Conservation (phyloP, 2,329 filamentous ascomycete species). For the Whalleya microplaca region DNA sequence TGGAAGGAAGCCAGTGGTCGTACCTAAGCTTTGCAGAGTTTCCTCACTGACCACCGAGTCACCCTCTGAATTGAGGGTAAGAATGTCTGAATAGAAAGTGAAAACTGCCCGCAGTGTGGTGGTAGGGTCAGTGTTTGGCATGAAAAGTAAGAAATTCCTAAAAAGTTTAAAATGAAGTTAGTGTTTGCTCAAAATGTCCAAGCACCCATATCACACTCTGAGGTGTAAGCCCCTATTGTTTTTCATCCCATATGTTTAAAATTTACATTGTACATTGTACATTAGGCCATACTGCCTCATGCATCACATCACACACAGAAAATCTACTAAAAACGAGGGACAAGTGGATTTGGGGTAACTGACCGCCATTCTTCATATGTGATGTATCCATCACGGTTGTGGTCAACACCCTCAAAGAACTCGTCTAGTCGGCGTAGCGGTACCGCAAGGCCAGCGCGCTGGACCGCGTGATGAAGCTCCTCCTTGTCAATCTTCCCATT, state of each 20-base stretch:
- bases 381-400: conserved; percentile 85
- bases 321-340: not conserved
- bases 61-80: conserved; percentile 89
- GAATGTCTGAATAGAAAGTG: conserved; percentile 87
- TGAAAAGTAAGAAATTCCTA: conserved; percentile 93
- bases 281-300: not conserved
- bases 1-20: conserved; percentile 64
- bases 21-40: conserved; percentile 93
- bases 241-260: not conserved
- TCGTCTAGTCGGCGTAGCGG: conserved; percentile 75
- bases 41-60: conserved; percentile 93
- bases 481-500: conserved; percentile 84
- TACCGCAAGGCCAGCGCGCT: conserved; percentile 76
- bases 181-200: not conserved
- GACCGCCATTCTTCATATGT: conserved; percentile 97
- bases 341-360: conserved; percentile 40
- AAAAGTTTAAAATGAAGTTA: conserved; percentile 7
- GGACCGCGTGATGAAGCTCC: conserved; percentile 82
- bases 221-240: not conserved
- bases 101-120: conserved; percentile 80
- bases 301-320: not conserved
- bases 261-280: not conserved
- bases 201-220: not conserved
- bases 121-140: conserved; percentile 65
- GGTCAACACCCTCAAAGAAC: conserved; percentile 90